Base-by-base conservation (phyloP, 1,284 basidiomycete species). In the Xerocomus minutiporus region DNA sequence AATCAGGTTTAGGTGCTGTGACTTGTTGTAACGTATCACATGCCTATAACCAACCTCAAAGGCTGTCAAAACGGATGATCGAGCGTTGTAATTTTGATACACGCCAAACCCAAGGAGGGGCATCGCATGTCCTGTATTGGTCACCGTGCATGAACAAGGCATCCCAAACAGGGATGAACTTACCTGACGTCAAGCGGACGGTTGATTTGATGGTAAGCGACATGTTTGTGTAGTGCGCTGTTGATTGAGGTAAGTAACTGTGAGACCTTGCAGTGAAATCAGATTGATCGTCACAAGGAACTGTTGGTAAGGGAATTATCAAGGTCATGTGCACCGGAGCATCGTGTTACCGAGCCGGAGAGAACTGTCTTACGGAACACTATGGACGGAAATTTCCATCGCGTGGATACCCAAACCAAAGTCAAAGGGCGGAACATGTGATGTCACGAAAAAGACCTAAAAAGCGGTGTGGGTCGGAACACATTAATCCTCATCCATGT, bases 71-170 rank as follows among this genome's bases (percentile, higher is more conserved):
- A 84, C 80, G 9, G 85, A 83, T 0, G 78, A 65, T 31, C 73
- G 75, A 25, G 82, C 69, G 47, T 81, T 77, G 57, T 81, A 75
- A 71, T 87, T 86, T 62, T 86, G 80, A 63, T 86, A 94, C 11
- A 93, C 87, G 13, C 91, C 91, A 51, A 92, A 84, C 1, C 91
- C 91, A 1, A 94, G 75, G n/a, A 81, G 69, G 40, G 91, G 91
- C 71, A 93, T 84, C 29, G 64, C 50, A 64, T 79, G 71, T 4
- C 82, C 84, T 80, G 55, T 36, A 20, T 55, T 25, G 48, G 12
- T 11, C 51, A 31, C n/a, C n/a, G 47, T 31, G 48, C 26, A 25
- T 57, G 11, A 57, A 48, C 46, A 17, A 36, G 46, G n/a, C 23
- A 35, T 38, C 4, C 46, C 13, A 31, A 34, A 23, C 31, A 52